A percentile compares a stretch with the other conserved stretches of the same genome.
Evolutionary conservation across 805 yeast genomes (phyloP).

Genomic region (Ogataea trehaloabstinens): DNA sequence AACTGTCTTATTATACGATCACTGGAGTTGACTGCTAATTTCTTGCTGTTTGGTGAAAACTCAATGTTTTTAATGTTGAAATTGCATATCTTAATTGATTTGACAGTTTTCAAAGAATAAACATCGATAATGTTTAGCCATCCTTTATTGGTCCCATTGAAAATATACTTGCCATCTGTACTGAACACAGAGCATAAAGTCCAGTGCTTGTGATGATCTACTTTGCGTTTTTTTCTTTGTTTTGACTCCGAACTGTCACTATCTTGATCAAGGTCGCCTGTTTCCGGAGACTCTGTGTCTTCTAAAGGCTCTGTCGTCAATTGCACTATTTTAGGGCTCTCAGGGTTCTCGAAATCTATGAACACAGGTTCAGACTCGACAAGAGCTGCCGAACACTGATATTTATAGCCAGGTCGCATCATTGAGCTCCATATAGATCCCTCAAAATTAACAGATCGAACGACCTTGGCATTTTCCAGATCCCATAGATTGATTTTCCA

Average conservation of each 20-base stretch:
- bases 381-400: conserved; percentile 58
- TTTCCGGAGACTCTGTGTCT: conserved; percentile 3
- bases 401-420: conserved; percentile 48
- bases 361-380: conserved; percentile 60
- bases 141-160: conserved; percentile 83
- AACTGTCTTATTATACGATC: conserved; percentile 73
- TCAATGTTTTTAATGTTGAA: conserved; percentile 70
- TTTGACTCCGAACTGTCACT: conserved; percentile 20
- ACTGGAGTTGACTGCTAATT: conserved; percentile 71
- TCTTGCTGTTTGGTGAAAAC: conserved; percentile 56
- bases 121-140: conserved; percentile 53
- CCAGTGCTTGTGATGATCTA: conserved; percentile 33
- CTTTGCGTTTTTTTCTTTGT: conserved; percentile 14
- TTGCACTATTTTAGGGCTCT: conserved; percentile 8
- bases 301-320: conserved; percentile 21
- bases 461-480: conserved; percentile 41
- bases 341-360: conserved; percentile 39
- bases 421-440: conserved; percentile 73
- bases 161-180: conserved; percentile 51
- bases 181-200: conserved; percentile 53
- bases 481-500: conserved; percentile 87
- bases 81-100: conserved; percentile 50
- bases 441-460: conserved; percentile 50
- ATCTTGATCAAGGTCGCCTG: conserved; percentile 15
- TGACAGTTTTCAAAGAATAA: conserved; percentile 34